Evolutionary conservation across 2,329 filamentous ascomycete genomes (phyloP).

Genomic region (Colletotrichum cuscutae): DNA sequence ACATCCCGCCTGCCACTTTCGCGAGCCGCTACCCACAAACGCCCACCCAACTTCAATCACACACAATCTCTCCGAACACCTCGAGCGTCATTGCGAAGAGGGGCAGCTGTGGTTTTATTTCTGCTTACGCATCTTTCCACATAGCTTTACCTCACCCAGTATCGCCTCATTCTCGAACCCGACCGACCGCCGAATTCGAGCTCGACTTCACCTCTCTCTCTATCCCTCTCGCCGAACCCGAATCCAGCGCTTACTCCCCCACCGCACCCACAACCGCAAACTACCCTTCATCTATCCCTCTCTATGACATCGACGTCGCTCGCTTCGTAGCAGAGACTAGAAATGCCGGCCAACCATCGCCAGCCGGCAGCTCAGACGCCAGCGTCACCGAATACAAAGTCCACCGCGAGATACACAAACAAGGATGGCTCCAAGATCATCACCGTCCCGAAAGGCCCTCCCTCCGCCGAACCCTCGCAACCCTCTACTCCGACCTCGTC

Average conservation of each 20-base stretch:
- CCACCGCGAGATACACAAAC: constrained; percentile 71
- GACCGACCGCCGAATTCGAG: constrained; percentile 17
- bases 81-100: neutral
- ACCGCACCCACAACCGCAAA: constrained; percentile 15
- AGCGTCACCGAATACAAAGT: constrained; percentile 61
- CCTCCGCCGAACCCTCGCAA: constrained; percentile 62
- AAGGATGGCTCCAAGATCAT: constrained; percentile 78
- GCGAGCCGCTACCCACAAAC: constrained; percentile 34
- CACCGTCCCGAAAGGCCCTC: constrained; percentile 67
- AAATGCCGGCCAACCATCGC: constrained; percentile 64
- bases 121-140: constrained; percentile 11
- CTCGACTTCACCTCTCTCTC: constrained; percentile 1
- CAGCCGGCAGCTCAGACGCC: constrained; percentile 60
- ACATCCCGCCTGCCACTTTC: constrained; percentile 30
- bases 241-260: constrained; percentile 28
- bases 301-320: constrained; percentile 51
- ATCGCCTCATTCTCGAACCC: constrained; percentile 23
- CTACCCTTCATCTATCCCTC: constrained; percentile 35
- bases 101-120: constrained; percentile 1
- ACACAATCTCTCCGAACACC: neutral
- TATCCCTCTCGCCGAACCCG: neutral
- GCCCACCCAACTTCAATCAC: constrained; percentile 10
- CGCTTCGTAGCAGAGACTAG: constrained; percentile 46
- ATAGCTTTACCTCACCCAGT: neutral
- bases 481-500: constrained; percentile 61